Evolutionary conservation across 2,329 filamentous ascomycete genomes (phyloP).

Genomic region (Fusarium protoensiforme): DNA sequence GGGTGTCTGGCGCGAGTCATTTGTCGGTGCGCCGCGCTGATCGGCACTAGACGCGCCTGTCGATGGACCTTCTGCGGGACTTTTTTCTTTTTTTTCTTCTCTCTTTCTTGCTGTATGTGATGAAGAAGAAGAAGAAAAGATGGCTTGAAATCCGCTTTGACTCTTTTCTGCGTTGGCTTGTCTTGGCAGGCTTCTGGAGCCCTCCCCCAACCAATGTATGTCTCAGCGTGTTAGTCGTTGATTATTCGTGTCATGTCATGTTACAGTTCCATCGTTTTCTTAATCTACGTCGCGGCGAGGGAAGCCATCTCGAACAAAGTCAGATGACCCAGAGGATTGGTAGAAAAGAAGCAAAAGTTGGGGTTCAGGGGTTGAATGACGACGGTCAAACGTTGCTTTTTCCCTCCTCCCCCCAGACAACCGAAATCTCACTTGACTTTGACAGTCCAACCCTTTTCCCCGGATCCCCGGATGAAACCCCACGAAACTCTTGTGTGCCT

Average conservation of each 20-base stretch:
- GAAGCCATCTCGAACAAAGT: not conserved
- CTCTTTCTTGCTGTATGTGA: not conserved
- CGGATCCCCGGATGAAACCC: slow-evolving; percentile 7
- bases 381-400: not conserved
- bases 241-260: not conserved
- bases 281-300: not conserved
- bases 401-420: not conserved
- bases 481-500: not conserved
- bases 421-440: not conserved
- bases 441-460: not conserved
- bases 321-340: not conserved
- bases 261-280: not conserved
- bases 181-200: not conserved
- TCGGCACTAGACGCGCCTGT: not conserved
- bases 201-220: not conserved
- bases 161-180: not conserved
- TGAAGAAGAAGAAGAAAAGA: not conserved
- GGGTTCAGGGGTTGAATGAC: not conserved
- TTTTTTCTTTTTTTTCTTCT: not conserved
- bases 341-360: not conserved
- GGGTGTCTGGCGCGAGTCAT: slow-evolving; percentile 1
- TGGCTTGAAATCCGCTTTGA: not conserved
- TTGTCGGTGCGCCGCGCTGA: not conserved
- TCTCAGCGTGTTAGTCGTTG: not conserved
- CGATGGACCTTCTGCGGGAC: not conserved